Evolutionary conservation across 78 protist genomes (phyloP).

Genomic region (Dictyostelium purpureum): DNA sequence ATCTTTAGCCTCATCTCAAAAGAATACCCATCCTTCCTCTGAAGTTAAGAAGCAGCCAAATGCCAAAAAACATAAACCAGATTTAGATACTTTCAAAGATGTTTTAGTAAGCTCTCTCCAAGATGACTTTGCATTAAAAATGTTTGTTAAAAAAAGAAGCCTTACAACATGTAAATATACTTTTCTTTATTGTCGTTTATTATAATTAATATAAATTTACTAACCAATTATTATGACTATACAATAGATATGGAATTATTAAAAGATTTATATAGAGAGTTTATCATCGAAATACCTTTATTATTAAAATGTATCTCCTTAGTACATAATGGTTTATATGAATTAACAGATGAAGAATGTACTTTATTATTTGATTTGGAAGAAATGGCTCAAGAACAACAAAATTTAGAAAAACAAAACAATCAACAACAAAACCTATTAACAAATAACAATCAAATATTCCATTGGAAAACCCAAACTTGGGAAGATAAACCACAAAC

Average conservation of each 20-base stretch:
- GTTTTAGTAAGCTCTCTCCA: constrained; percentile 53
- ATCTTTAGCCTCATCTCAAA: neutral
- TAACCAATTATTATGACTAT: too few species aligned
- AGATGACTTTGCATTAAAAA: constrained; percentile 71
- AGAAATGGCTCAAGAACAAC: constrained; percentile 72
- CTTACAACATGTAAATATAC: constrained; percentile 27
- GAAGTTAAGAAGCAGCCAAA: constrained; percentile 30
- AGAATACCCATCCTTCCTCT: neutral
- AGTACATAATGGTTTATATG: constrained; percentile 60
- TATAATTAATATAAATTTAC: neutral
- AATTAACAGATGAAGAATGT: constrained; percentile 60
- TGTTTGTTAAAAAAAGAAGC: constrained; percentile 56
- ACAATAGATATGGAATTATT: constrained; percentile 44
- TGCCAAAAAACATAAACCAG: constrained; percentile 35
- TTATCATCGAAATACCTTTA: constrained; percentile 70
- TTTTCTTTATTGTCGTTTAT: neutral
- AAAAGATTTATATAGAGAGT: constrained; percentile 72
- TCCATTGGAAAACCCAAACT: constrained; percentile 64
- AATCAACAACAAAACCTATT: constrained; percentile 8
- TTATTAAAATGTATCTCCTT: constrained; percentile 49
- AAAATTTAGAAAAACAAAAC: constrained; percentile 2
- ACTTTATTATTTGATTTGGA: constrained; percentile 45
- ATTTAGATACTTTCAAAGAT: constrained; percentile 31
- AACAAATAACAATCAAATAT: constrained; percentile 15
- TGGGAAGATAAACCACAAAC: constrained; percentile 68